Evolutionary conservation across 305 asterid genomes (phyloP).

Genomic region (Plantago coronopus): DNA sequence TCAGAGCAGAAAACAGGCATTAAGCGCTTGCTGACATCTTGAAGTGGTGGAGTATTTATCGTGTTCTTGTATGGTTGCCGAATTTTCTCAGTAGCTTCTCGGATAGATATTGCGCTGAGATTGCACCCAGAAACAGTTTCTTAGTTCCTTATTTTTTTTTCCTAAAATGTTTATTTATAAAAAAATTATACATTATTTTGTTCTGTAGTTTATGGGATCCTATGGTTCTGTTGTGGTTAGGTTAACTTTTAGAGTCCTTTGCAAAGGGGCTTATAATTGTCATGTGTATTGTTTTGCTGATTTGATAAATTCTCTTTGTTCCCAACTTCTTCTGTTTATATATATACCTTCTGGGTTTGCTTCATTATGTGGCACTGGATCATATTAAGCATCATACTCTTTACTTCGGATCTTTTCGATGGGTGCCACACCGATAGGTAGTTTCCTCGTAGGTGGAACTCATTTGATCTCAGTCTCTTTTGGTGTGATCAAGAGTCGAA

Average conservation of each 20-base stretch:
- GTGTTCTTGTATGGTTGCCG: slow-evolving; percentile 14
- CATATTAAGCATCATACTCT: too few species aligned
- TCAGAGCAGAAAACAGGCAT: slow-evolving; percentile 86
- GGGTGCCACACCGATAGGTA: too few species aligned
- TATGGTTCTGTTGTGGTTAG: background rate
- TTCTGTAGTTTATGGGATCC: background rate
- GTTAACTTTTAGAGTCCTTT: background rate
- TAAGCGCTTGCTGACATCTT: slow-evolving; percentile 57
- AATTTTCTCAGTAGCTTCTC: slow-evolving; percentile 12
- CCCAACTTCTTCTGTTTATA: too few species aligned
- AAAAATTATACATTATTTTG: background rate
- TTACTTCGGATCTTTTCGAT: too few species aligned
- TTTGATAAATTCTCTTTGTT: too few species aligned
- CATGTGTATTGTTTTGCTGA: too few species aligned
- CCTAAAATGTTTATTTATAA: slow-evolving; percentile 11
- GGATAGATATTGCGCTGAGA: background rate
- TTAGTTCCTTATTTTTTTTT: background rate
- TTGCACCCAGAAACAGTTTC: background rate
- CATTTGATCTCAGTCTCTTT: too few species aligned
- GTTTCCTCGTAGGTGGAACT: too few species aligned
- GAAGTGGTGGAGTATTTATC: slow-evolving; percentile 17
- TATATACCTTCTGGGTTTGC: too few species aligned
- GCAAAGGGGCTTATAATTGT: too few species aligned
- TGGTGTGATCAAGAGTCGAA: too few species aligned
- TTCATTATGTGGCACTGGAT: too few species aligned